Percentiles rank a stretch among this genome's conserved stretches.
Conservation (phyloP, 257 asterid species). For the Paraleonurus japonicus region DNA sequence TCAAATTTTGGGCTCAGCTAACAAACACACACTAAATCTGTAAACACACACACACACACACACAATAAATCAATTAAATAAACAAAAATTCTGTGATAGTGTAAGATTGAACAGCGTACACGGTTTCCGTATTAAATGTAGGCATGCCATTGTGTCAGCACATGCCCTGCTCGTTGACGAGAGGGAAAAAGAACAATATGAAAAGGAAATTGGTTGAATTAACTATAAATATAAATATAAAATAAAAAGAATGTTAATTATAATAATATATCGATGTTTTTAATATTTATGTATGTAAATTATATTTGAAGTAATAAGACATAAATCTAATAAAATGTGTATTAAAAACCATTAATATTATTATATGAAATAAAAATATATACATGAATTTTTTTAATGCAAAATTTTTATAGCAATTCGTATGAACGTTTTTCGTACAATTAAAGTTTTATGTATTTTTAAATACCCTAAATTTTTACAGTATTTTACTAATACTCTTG, state of each 20-base stretch:
- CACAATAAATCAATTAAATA: neutral
- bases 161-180: slow-evolving; percentile 28
- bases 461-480: too few relatives aligned
- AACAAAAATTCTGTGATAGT: neutral
- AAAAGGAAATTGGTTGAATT: neutral
- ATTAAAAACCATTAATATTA: neutral
- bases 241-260: too few relatives aligned
- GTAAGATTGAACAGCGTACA: neutral
- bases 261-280: too few relatives aligned
- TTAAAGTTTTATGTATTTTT: too few relatives aligned
- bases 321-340: neutral
- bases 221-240: neutral
- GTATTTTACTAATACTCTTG: too few relatives aligned
- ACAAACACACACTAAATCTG: neutral
- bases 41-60: neutral
- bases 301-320: neutral
- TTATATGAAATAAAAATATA: neutral
- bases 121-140: slow-evolving; percentile 13
- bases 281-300: too few relatives aligned
- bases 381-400: neutral
- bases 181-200: neutral
- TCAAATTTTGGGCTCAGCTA: neutral
- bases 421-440: too few relatives aligned
- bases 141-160: slow-evolving; percentile 32
- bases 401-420: neutral